Percentiles rank a stretch among this genome's conserved stretches.
Evolutionary conservation across 208 protist species (phyloP).

Genomic region (Leishmania mexicana): DNA sequence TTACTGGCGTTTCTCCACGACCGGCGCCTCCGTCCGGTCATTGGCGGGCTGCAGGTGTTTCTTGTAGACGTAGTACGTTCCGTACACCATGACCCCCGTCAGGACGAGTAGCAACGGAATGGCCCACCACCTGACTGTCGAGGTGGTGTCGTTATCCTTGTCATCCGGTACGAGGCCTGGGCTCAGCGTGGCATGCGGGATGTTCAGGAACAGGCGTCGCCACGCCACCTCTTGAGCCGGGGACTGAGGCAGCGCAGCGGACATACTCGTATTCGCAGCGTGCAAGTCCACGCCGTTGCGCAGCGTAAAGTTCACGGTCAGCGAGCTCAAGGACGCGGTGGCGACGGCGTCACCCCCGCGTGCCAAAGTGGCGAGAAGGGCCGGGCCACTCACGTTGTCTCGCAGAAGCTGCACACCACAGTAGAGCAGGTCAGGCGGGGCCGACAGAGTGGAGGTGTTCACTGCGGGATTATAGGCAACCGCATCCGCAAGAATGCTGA

Average conservation of each 20-base stretch:
- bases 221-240: slow-evolving; percentile 42
- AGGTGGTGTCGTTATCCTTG: slow-evolving; percentile 36
- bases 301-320: slow-evolving; percentile 62
- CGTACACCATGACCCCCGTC: slow-evolving; percentile 32
- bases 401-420: slow-evolving; percentile 38
- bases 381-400: slow-evolving; percentile 27
- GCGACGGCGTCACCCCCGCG: neutral
- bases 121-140: slow-evolving; percentile 52
- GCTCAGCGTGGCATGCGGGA: slow-evolving; percentile 46
- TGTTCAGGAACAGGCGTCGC: slow-evolving; percentile 40
- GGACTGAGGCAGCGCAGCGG: slow-evolving; percentile 15
- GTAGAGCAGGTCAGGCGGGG: slow-evolving; percentile 54
- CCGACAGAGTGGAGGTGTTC: slow-evolving; percentile 19
- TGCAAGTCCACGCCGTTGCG: slow-evolving; percentile 56
- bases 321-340: slow-evolving; percentile 21
- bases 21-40: slow-evolving; percentile 1
- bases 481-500: slow-evolving; percentile 38
- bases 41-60: slow-evolving; percentile 35
- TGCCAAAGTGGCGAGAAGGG: slow-evolving; percentile 28
- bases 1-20: slow-evolving; percentile 11
- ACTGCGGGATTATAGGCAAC: slow-evolving; percentile 20
- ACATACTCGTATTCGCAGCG: slow-evolving; percentile 17
- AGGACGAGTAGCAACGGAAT: slow-evolving; percentile 53
- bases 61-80: slow-evolving; percentile 54
- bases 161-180: slow-evolving; percentile 36